Conservation (phyloP, 225 moss, liverwort and hornwort genomes). For the Takakia lepidozioides region DNA sequence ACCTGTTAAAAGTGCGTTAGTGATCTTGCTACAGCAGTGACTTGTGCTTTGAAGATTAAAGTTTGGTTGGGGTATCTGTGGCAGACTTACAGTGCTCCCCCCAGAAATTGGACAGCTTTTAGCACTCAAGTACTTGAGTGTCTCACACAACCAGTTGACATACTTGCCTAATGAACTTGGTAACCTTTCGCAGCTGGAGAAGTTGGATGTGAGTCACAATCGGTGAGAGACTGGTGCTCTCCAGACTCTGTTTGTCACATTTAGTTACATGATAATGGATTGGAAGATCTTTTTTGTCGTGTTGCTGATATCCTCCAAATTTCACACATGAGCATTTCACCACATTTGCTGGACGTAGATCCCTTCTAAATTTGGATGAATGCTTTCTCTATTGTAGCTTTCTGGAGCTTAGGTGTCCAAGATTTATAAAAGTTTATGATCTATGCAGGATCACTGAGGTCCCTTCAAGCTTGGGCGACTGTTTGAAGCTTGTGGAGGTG, state of each 20-base stretch:
- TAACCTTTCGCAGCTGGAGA: constrained; percentile 63
- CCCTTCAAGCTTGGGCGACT: constrained; percentile 59
- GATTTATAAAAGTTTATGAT: no score
- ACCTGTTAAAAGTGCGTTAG: no score
- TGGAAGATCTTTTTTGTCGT: no score
- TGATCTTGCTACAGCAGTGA: no score
- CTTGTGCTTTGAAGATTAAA: not conserved
- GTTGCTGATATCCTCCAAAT: no score
- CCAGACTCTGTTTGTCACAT: no score
- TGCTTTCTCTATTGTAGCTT: no score
- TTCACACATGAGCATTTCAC: no score
- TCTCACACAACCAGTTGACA: constrained; percentile 66
- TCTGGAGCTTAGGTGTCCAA: no score
- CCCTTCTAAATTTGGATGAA: no score
- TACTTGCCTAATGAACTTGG: constrained; percentile 61
- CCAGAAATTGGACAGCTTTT: constrained; percentile 67
- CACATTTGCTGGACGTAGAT: no score
- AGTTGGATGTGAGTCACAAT: constrained; percentile 76
- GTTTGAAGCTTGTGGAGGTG: constrained; percentile 82
- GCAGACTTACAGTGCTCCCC: constrained; percentile 63
- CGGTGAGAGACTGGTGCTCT: constrained; percentile 33
- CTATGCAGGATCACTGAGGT: constrained; percentile 58
- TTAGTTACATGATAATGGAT: no score
- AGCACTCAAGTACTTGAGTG: constrained; percentile 59
- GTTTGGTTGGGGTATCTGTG: constrained; percentile 5